Evolutionary conservation across 495 filamentous ascomycete genomes (phyloP), one percentile per base, ranked within the genome.

Genomic region (Lophiostoma macrostomum): DNA sequence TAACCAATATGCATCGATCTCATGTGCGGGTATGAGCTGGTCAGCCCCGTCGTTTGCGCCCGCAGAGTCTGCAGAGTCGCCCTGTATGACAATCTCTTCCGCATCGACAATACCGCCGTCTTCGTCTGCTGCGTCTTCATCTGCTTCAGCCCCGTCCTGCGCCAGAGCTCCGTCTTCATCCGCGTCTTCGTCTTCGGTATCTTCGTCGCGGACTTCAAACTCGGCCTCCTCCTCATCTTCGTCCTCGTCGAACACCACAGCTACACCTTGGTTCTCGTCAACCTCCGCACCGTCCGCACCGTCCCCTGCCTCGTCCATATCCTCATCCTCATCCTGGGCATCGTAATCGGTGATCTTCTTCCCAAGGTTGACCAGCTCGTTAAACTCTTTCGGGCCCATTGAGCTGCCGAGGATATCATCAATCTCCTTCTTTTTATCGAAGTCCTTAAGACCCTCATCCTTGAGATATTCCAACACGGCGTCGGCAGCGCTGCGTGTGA

Each of bases 341-440:
- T 96, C 88, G 74, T 96, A 99, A 69, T 99, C 93, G 24, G 94
- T 97, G 60, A 99, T 95, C 71, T 99, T 99, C 76, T 97, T 99
- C 27, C 91, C 89, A 5, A 99, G 76, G 67, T 95, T 99, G 41
- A 97, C 85, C 39, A 97, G 73, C 71, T 97, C 93, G 63, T 96
- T 97, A 71, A 96, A 99, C 64, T 95, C 85, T 67, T 97, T 96
- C 0, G 88, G 81, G 27, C 78, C 83, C 76, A 95, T 84, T 0
- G 82, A 83, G 7, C 76, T 79, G 22, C 91, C 94, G 32, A 99
- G 66, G 47, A 97, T 77, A 55, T 97, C 93, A 58, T 97, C 93
- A 30, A 99, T 82, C 63, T 95, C 91, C 73, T 91, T 95, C 72
- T 96, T 97, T 74, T 95, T 97, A 67, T 97, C 94, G 47, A 94